Conservation (phyloP, 805 yeast species). For the Lipomyces yamanashiensis region DNA sequence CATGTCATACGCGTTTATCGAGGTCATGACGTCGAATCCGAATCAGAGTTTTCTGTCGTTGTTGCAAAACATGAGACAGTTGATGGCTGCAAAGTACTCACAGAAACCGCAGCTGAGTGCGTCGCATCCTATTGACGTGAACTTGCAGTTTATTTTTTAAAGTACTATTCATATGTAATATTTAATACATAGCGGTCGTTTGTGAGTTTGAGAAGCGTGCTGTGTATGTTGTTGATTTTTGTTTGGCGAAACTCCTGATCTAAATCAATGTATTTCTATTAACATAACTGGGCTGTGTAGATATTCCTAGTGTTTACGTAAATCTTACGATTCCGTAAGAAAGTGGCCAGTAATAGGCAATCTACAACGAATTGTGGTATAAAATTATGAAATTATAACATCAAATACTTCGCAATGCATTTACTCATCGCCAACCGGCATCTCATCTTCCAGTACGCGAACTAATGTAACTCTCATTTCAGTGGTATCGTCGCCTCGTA, state of each 20-base stretch:
- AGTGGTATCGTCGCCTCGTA: conserved; percentile 81
- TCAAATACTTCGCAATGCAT: not conserved
- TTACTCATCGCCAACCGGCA: conserved; percentile 94
- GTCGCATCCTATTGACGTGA: conserved; percentile 78
- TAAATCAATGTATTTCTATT: no score
- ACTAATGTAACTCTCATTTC: conserved; percentile 76
- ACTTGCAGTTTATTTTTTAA: conserved; percentile 55
- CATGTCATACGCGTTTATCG: conserved; percentile 77
- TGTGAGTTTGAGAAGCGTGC: no score
- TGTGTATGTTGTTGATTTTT: not conserved
- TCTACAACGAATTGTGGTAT: not conserved
- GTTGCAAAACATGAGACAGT: conserved; percentile 70
- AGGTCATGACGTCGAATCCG: conserved; percentile 63
- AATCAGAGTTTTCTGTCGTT: conserved; percentile 71
- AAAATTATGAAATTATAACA: not conserved
- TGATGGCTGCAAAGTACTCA: conserved; percentile 64
- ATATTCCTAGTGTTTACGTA: not conserved
- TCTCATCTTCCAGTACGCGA: conserved; percentile 83
- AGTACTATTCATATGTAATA: not conserved
- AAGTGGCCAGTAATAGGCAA: not conserved
- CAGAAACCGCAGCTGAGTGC: conserved; percentile 85
- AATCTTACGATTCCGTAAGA: not conserved
- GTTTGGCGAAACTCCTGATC: not conserved
- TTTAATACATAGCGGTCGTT: not conserved
- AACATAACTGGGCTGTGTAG: no score